A percentile compares a stretch with the other conserved stretches of the same genome.
Evolutionary conservation across 2,329 filamentous ascomycete genomes (phyloP).

Genomic region (Proliferodiscus dingleyae): DNA sequence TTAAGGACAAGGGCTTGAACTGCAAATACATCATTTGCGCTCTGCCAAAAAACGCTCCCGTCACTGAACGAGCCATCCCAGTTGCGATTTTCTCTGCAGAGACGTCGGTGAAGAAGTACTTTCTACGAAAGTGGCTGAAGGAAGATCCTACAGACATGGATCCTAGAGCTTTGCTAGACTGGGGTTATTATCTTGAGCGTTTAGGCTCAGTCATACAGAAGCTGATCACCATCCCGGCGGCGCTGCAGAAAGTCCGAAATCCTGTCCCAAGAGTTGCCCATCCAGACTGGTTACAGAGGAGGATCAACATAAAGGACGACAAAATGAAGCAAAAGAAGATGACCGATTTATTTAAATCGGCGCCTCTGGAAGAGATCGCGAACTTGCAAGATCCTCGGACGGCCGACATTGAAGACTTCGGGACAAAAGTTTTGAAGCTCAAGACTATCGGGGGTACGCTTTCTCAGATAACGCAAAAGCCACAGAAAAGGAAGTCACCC

Average conservation of each 20-base stretch:
- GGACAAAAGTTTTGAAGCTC: conserved; percentile 60
- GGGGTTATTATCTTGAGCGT: conserved; percentile 95
- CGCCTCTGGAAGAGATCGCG: conserved; percentile 68
- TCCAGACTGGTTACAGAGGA: conserved; percentile 91
- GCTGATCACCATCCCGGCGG: conserved; percentile 95
- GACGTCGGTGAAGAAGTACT: conserved; percentile 78
- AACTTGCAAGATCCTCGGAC: conserved; percentile 52
- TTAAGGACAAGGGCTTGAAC: conserved; percentile 97
- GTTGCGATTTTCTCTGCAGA: conserved; percentile 97
- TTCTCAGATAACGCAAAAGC: conserved; percentile 43
- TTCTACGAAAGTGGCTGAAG: conserved; percentile 90
- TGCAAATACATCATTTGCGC: conserved; percentile 99
- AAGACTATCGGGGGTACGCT: conserved; percentile 53
- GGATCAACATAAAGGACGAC: conserved; percentile 94
- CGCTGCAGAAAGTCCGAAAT: conserved; percentile 90
- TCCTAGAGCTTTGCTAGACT: conserved; percentile 84
- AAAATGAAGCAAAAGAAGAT: conserved; percentile 98
- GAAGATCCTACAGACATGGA: conserved; percentile 91
- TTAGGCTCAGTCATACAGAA: conserved; percentile 97
- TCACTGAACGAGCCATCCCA: conserved; percentile 90
- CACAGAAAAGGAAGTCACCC: conserved; percentile 69
- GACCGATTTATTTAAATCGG: conserved; percentile 80
- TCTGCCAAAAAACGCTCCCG: conserved; percentile 78
- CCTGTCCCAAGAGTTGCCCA: conserved; percentile 90
- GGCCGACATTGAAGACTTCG: conserved; percentile 79